These are phyloP conservation scores for Phylloporus rhodoxanthus DNA, from an alignment of 768 basidiomycete genomes.

Conservation along the genomic window DNA sequence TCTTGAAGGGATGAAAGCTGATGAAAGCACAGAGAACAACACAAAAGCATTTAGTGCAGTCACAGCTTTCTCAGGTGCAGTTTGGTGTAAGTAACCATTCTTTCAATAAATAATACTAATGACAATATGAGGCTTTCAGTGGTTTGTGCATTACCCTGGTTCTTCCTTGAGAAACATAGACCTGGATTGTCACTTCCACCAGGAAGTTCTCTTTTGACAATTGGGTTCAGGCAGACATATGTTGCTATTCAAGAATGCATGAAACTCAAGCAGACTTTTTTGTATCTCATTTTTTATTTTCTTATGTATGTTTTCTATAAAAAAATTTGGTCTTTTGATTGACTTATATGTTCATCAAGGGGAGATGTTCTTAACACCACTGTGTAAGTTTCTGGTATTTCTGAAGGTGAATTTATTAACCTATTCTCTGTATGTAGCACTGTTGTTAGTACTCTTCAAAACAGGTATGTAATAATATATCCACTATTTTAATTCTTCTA, in stretches of 20 bases:
- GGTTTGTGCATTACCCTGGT: conserved; percentile 68
- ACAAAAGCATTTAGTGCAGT: conserved; percentile 69
- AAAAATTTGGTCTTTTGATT: background rate
- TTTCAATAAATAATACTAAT: background rate
- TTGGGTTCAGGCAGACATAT: conserved; percentile 65
- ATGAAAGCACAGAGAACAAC: conserved; percentile 61
- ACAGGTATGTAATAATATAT: conserved; percentile 40
- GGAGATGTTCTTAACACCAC: conserved; percentile 73
- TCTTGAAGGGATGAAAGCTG: conserved; percentile 56
- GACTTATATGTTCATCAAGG: conserved; percentile 32
- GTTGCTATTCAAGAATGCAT: conserved; percentile 59
- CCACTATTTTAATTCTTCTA: background rate
- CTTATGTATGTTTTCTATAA: conserved; percentile 46
- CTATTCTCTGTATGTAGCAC: conserved; percentile 41
- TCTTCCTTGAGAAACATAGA: conserved; percentile 59
- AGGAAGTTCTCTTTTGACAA: conserved; percentile 49
- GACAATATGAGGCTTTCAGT: conserved; percentile 33
- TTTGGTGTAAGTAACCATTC: conserved; percentile 51
- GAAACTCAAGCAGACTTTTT: conserved; percentile 64
- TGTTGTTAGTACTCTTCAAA: conserved; percentile 67
- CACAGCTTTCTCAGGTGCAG: conserved; percentile 75
- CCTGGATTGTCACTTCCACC: conserved; percentile 58
- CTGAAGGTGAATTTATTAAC: background rate
- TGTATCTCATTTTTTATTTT: conserved; percentile 72
- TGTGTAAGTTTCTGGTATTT: conserved; percentile 41